Base-by-base conservation (phyloP, 768 basidiomycete genomes). In the Gyrodon lividus region DNA sequence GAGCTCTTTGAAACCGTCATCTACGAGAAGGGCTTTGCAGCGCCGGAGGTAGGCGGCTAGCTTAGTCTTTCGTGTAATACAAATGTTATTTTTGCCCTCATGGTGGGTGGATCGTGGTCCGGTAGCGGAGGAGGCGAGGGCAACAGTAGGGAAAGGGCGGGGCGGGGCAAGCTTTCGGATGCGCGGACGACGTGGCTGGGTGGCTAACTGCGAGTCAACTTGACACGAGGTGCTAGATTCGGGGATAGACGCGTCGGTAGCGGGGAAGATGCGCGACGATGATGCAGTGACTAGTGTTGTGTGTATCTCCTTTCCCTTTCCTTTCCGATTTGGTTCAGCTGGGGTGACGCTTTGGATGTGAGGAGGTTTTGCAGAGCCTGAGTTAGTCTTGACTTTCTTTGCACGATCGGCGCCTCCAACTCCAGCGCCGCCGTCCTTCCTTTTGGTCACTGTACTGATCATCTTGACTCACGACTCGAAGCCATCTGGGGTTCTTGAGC, bases 71-170 rank as follows among this genome's bases (percentile, higher is more conserved):
- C 91, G 87, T 56, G 89, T 87, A 55, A 93, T 52, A 54, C 89
- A 90, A 46, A 93, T 84, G 59, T 81, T 73, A 59, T 90, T 91
- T 64, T 89, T 92, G 52, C 89, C 90, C 63, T 91, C 87, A 13
- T 75, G 80, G 56, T 88, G 88, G 30, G 82, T 78, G 6, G 90
- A 91, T 30, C 82, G 84, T 22, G 91, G 89, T 1, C 90, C 90
- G 0, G 89, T 89, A 5, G 86, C 87, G 52, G 85, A 85, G 19
- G 83, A 86, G n/a, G 85, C 84, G 1, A 77, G 68, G 26, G 89
- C 79, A 5, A 92, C 86, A 0, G 83, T 83, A 28, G 90, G 86
- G 64, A 83, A 90, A 3, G 90, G 91, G 33, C 88, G 78, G 7
- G 82, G 77, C 10, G 91, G 87, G 3, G 75, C 78, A 35, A 93